Percentiles rank a stretch among this genome's conserved stretches.
Evolutionary conservation across 2,329 filamentous ascomycete species (phyloP).

Genomic region (Colletotrichum incanum): DNA sequence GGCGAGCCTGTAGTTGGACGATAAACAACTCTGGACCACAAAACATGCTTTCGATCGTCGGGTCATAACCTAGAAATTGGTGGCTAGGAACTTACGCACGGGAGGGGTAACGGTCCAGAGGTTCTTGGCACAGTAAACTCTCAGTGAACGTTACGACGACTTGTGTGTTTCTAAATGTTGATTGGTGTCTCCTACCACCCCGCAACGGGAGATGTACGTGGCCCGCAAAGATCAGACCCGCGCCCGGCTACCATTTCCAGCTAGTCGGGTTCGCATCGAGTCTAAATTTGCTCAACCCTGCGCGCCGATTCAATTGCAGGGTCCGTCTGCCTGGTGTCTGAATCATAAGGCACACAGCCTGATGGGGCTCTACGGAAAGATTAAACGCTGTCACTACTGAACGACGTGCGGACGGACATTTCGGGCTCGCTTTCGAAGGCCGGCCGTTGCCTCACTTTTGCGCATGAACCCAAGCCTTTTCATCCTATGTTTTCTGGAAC

Average conservation of each 20-base stretch:
- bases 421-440: neutral
- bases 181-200: conserved; percentile 3
- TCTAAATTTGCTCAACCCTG: conserved; percentile 24
- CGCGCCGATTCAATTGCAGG: neutral
- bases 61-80: neutral
- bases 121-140: conserved; percentile 22
- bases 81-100: neutral
- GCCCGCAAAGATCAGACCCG: conserved; percentile 11
- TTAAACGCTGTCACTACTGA: conserved; percentile 20
- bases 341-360: neutral
- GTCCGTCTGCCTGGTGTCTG: neutral
- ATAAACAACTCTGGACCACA: neutral
- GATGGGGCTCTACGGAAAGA: conserved; percentile 5
- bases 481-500: conserved; percentile 15
- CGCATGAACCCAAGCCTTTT: neutral
- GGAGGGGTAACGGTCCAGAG: conserved; percentile 15
- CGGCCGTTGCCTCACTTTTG: neutral
- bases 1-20: neutral
- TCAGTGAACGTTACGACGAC: conserved; percentile 1
- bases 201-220: conserved; percentile 37
- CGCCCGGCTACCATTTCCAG: conserved; percentile 1
- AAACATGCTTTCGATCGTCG: neutral
- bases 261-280: conserved; percentile 1
- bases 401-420: conserved; percentile 9
- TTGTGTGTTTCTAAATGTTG: neutral